Base-by-base conservation (phyloP, 2,329 filamentous ascomycete genomes). In the Sporothrix mexicana region DNA sequence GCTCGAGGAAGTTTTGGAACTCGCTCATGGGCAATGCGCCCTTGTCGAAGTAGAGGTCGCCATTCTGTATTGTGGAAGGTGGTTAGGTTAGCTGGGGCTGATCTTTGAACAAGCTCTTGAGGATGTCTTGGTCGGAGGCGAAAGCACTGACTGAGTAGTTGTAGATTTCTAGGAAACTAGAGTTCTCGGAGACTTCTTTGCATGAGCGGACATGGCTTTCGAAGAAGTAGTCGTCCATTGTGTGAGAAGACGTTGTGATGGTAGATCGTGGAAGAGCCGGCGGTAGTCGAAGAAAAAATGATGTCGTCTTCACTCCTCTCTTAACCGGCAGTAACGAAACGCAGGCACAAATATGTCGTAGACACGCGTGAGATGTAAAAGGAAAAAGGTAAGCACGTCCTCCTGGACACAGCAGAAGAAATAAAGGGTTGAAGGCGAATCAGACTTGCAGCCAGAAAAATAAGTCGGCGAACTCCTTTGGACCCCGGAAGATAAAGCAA, bases 161-260 rank as follows among this genome's bases (percentile, higher is more conserved):
- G 76, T 88, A 84, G 51, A 89, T 87, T 78, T 90, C 86, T 30
- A 90, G 75, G 78, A 88, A 90, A 75, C 81, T 84, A 20, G 87
- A 89, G 71, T 80, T 80, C 79, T 90, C 88, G 3, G 79, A 74
- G 66, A 89, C 85, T 45, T 82, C 81, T 25, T 80, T 82, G 77
- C 86, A 89, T 62, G 83, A 79, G 10, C 81, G 77, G 73, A 90
- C 82, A 77, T 85, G 84, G 45, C 79, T 76, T 74, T 82, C 80
- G 76, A 89, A 89, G 80, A 89, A 84, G 78, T 88, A 89, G 76
- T 89, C 85, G 78, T 90, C 88, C 88, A 90, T 89, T 64, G 10
- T 51, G 13, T 15, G n/a, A 25, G 23, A 13, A 13, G 25, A 20
- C 8, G 66, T 23, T 43, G 78, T 72, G 59, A 51, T 51, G 57